phyloP scores from a whole-genome alignment of 2,329 filamentous ascomycete species.

The Blastomyces silverae region DNA sequence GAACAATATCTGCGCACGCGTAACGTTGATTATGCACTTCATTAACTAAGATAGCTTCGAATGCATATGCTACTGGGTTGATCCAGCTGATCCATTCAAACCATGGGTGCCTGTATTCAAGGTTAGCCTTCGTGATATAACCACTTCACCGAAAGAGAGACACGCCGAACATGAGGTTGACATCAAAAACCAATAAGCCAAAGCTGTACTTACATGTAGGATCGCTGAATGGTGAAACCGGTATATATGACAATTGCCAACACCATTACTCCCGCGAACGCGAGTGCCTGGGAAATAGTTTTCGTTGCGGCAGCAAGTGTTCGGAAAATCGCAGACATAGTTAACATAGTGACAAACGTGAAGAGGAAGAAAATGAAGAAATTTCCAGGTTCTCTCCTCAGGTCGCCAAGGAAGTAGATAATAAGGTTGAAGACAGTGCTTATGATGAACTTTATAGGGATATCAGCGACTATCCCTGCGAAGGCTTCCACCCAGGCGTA shows the following conservation, averaged over 20 bases:
- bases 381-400: conserved; percentile 42
- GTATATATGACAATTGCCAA: conserved; percentile 59
- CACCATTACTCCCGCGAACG: conserved; percentile 48
- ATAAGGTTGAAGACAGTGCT: conserved; percentile 69
- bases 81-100: conserved; percentile 61
- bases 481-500: conserved; percentile 83
- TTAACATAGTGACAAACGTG: conserved; percentile 52
- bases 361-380: conserved; percentile 62
- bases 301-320: conserved; percentile 54
- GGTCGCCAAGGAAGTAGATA: conserved; percentile 80
- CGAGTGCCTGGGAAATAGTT: conserved; percentile 58
- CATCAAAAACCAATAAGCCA: neutral
- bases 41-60: conserved; percentile 53
- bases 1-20: conserved; percentile 48
- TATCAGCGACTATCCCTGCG: conserved; percentile 75
- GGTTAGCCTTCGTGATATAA: conserved; percentile 19
- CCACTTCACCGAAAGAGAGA: conserved; percentile 14
- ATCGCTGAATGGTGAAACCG: conserved; percentile 54
- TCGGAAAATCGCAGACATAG: conserved; percentile 54
- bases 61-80: conserved; percentile 60
- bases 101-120: conserved; percentile 49
- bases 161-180: neutral
- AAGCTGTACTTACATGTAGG: conserved; percentile 23
- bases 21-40: conserved; percentile 55
- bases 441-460: conserved; percentile 75